Conservation (phyloP, 441 rosid species). For the Euphorbia celastroides region DNA sequence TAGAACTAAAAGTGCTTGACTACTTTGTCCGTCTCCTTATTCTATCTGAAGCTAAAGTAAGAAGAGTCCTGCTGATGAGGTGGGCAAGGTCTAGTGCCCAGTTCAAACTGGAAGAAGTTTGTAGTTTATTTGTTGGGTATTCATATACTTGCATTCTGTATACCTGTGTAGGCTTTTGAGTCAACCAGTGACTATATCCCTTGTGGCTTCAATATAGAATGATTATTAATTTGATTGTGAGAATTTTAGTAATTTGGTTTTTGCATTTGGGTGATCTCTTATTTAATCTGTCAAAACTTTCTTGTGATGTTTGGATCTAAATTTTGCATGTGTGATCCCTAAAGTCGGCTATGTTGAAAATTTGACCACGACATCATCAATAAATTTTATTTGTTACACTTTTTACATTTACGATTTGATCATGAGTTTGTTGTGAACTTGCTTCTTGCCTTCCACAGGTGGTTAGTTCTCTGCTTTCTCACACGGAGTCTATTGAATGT, state of each 20-base stretch:
- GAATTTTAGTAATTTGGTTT: not conserved
- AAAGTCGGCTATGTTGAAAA: not conserved
- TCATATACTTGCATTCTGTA: not conserved
- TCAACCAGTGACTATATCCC: not conserved
- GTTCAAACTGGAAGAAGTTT: not conserved
- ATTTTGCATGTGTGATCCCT: not conserved
- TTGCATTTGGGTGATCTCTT: not conserved
- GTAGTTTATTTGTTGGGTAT: not conserved
- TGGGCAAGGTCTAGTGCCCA: not conserved
- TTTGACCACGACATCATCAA: not conserved
- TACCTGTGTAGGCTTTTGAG: not conserved
- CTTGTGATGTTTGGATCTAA: constrained; percentile 3
- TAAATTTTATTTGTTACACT: not conserved
- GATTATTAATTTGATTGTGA: not conserved
- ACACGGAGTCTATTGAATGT: constrained; percentile 68
- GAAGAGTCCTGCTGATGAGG: not conserved
- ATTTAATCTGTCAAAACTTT: not conserved
- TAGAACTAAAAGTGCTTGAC: not conserved
- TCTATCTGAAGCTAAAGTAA: too few species aligned
- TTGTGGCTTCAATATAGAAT: not conserved
- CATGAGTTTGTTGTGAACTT: too few species aligned
- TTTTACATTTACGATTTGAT: too few species aligned
- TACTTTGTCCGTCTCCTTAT: not conserved
- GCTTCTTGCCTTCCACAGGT: constrained; percentile 41
- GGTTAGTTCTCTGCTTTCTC: constrained; percentile 60